A percentile compares a stretch with the other conserved stretches of the same genome.
phyloP scores from a whole-genome alignment of 2,329 filamentous ascomycete genomes.

The Xylaria sp. region DNA sequence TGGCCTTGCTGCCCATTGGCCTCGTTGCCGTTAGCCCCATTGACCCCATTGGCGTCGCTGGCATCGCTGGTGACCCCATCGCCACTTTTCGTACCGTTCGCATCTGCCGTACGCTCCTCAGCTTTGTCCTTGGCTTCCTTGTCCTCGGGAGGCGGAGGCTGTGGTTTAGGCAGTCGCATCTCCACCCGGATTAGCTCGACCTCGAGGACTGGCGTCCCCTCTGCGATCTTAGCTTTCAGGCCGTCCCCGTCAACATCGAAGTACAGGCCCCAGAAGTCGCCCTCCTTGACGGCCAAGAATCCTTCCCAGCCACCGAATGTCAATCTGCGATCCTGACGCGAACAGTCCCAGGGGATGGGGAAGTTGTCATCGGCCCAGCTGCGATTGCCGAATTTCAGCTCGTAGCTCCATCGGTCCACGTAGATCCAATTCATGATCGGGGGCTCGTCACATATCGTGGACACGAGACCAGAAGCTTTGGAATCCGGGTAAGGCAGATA shows the following conservation, averaged over 20 bases:
- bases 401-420: constrained; percentile 56
- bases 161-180: constrained; percentile 49
- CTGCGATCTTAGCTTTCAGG: constrained; percentile 56
- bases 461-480: constrained; percentile 57
- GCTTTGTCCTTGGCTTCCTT: constrained; percentile 19
- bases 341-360: constrained; percentile 62
- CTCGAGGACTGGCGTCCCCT: constrained; percentile 62
- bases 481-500: constrained; percentile 66
- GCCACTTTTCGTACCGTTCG: constrained; percentile 12
- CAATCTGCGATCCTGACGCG: constrained; percentile 61
- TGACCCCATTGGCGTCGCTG: not conserved
- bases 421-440: constrained; percentile 64
- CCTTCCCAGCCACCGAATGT: constrained; percentile 62
- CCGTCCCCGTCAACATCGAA: constrained; percentile 60
- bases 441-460: constrained; percentile 59
- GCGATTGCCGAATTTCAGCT: constrained; percentile 59
- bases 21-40: not conserved
- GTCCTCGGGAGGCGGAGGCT: constrained; percentile 27
- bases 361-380: constrained; percentile 55
- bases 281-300: constrained; percentile 60
- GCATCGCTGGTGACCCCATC: not conserved
- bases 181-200: constrained; percentile 64
- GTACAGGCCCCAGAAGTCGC: constrained; percentile 59
- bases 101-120: constrained; percentile 20
- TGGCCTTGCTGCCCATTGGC: not conserved